Base-by-base conservation (phyloP, 352 stramenopile species). In the Phytophthora rubi region DNA sequence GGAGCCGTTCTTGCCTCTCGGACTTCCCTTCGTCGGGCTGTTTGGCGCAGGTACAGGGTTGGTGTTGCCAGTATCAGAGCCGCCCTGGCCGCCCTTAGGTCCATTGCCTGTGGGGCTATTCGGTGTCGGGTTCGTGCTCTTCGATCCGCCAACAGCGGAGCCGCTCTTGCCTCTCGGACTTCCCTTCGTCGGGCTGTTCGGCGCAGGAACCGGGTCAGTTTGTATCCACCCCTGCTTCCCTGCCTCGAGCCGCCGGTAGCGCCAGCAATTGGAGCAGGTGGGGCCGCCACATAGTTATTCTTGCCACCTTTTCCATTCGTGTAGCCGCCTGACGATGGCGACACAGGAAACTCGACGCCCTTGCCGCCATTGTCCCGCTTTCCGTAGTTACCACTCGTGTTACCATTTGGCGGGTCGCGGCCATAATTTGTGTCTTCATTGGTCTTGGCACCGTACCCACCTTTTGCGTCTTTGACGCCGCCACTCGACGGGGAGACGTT, bases 321-420 rank as follows among this genome's bases (percentile, higher is more conserved):
- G 59, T 70, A 68, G n/a, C 53, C 21, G 28, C 54, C 51, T 45
- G 21, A 35, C 9, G 61, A 61, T 28, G 54, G 54, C 9, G 55
- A 62, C 4, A 62, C 55, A 8, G 39, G 55, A 32, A 62, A 28
- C 42, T 62, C 39, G 6, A 58, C 57, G 8, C n/a, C 53, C 18
- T 71, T 77, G 61, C 44, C 57, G 10, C 59, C 35, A 6, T 60
- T 65, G 21, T 39, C 12, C 12, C 32, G 47, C 16, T 63, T 63
- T 5, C 42, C 13, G 6, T 30, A 33, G 6, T 52, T 52, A 26
- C 30, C 28, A 21, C 45, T 28, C 15, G 59, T 61, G 5, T 55
- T 61, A 28, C 15, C 15, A 23, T 30, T 63, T 33, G n/a, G 33
- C n/a, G 28, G 28, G 42, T 59, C 33, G 18, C 42, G 30, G 37